phyloP scores from a whole-genome alignment of 2,329 filamentous ascomycete species.

The Pezicula radicicola region DNA sequence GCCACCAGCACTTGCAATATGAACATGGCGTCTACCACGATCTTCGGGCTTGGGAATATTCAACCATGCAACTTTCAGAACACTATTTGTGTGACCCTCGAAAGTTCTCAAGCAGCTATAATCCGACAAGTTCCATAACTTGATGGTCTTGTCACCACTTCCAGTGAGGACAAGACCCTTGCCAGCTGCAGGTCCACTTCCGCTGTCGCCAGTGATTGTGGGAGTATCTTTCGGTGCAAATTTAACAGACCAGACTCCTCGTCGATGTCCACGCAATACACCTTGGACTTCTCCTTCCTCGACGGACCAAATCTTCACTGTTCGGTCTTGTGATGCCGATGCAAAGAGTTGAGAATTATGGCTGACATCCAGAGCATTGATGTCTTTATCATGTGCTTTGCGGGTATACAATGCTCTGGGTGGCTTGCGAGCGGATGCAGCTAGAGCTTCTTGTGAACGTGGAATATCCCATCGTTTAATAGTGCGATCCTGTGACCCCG shows the following conservation, averaged over 20 bases:
- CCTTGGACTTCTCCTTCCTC: constrained; percentile 89
- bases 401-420: constrained; percentile 76
- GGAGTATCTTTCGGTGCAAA: constrained; percentile 82
- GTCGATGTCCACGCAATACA: constrained; percentile 85
- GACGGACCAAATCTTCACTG: constrained; percentile 93
- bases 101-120: constrained; percentile 93
- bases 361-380: constrained; percentile 88
- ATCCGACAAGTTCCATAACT: constrained; percentile 89
- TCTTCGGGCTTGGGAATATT: constrained; percentile 46
- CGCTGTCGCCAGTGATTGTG: constrained; percentile 67
- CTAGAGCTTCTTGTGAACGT: constrained; percentile 41
- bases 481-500: constrained; percentile 92
- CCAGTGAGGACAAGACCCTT: constrained; percentile 86
- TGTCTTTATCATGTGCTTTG: constrained; percentile 98
- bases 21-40: constrained; percentile 56
- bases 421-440: constrained; percentile 43
- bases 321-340: constrained; percentile 93
- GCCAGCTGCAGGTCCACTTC: constrained; percentile 67
- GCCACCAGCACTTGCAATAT: constrained; percentile 83
- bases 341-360: constrained; percentile 77
- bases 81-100: constrained; percentile 93
- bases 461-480: constrained; percentile 91
- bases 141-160: constrained; percentile 93
- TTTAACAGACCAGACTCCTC: constrained; percentile 93
- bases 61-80: constrained; percentile 91